A percentile compares a stretch with the other conserved stretches of the same genome.
Conservation (phyloP, 163 green algal genomes). For the Coccomyxa subellipsoidea region DNA sequence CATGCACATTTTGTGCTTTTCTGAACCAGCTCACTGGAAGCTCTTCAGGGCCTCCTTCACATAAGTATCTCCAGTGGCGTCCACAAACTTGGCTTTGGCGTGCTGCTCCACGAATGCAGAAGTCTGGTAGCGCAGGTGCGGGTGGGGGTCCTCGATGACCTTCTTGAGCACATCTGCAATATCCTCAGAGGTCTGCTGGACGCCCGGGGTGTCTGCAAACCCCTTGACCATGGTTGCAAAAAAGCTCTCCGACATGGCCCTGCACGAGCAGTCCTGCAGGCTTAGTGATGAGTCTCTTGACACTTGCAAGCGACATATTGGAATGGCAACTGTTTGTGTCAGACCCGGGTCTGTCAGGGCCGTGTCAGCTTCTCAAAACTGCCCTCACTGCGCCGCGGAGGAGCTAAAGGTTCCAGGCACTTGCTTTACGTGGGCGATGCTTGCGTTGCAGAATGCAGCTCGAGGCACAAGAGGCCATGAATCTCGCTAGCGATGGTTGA, state of each 20-base stretch:
- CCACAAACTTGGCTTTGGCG: not conserved
- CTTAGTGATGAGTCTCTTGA: not conserved
- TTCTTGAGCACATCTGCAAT: constrained; percentile 1
- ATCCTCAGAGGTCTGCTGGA: not conserved
- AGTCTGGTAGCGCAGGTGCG: constrained; percentile 1
- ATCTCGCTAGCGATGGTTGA: too few relatives aligned
- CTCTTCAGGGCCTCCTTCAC: not conserved
- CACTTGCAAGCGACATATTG: not conserved
- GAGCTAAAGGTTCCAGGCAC: too few relatives aligned
- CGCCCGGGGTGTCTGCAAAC: not conserved
- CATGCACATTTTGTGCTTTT: too few relatives aligned
- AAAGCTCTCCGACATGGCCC: not conserved
- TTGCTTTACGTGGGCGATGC: too few relatives aligned
- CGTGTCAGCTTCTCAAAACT: too few relatives aligned
- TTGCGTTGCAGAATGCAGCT: too few relatives aligned
- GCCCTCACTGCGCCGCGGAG: too few relatives aligned
- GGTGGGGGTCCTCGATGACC: not conserved
- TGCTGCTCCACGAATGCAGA: not conserved
- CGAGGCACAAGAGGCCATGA: too few relatives aligned
- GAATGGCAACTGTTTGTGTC: not conserved
- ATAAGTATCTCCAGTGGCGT: not conserved
- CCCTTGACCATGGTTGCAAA: not conserved
- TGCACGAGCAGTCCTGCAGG: not conserved
- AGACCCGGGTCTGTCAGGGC: too few relatives aligned
- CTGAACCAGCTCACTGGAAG: not conserved